Evolutionary conservation across 2,329 filamentous ascomycete genomes (phyloP).

Genomic region (Botrytis sinoallii): DNA sequence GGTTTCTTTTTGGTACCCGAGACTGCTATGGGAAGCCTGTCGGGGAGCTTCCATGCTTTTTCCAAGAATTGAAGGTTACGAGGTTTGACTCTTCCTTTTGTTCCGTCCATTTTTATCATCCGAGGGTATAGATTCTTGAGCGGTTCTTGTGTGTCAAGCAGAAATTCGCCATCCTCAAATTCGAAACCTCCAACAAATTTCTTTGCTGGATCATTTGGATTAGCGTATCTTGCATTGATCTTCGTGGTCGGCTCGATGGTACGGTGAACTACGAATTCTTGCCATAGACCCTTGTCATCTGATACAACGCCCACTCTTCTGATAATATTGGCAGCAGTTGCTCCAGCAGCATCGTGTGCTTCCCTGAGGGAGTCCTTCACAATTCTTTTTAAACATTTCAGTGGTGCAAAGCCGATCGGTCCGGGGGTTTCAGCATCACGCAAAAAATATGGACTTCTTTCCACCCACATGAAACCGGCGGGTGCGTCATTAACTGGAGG

Average conservation of each 20-base stretch:
- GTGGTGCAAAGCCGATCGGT: no score
- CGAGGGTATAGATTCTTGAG: neutral
- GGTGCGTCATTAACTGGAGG: no score
- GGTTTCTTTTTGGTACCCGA: neutral
- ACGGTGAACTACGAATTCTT: neutral
- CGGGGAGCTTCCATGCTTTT: neutral
- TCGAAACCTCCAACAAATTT: neutral
- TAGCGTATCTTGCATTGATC: neutral
- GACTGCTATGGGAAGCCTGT: fast-evolving
- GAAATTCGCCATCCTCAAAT: conserved; percentile 2
- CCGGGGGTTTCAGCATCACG: no score
- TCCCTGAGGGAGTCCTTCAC: no score
- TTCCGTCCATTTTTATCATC: neutral
- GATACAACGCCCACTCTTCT: neutral
- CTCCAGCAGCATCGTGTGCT: neutral
- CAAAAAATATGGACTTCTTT: no score
- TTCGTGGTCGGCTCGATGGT: neutral
- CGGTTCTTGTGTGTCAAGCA: neutral
- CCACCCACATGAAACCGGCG: no score
- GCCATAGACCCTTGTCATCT: neutral
- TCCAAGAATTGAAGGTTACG: neutral
- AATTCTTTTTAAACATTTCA: no score
- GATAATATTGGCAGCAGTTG: neutral
- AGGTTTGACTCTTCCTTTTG: neutral
- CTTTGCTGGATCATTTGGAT: neutral